Evolutionary conservation across 176 grass and related monocot genomes (phyloP), one percentile per base, ranked within the genome.

Genomic region (Eragrostis curvula): DNA sequence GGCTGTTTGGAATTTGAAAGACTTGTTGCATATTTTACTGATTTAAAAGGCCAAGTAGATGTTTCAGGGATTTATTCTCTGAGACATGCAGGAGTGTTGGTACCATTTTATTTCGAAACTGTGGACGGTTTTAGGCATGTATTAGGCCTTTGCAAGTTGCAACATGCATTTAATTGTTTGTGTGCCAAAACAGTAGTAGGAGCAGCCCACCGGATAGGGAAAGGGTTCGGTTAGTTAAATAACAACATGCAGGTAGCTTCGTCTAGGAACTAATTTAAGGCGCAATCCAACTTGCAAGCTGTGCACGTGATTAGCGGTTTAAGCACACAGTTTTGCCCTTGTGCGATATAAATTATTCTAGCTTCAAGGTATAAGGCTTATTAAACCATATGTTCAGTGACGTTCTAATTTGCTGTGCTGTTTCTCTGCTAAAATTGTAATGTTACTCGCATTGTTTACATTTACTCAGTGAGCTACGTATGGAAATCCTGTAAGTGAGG

Each of bases 141-240:
- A 3, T 25, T 25, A 60, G 1, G 10, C 10, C 2, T 13, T 13
- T 62, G 23, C 53, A 77, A 50, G n/a, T 50, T 49, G 71, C 18
- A 36, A 68, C 69, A 18, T 66, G 12, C 14, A 9, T 8, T n/a
- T 73, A 44, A 44, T 46, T 75, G 45, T 8, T 51, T 15, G 12
- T 12, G 28, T 36, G 11, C n/a, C 28, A 23, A 84, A 88, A 23
- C 87, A 74, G 69, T 42, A 74, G 57, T 49, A 9, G 17, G 20
- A 60, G 50, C 62, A 30, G 75, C 75, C 81, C 87, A 74, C 75
- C 2, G 81, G 66, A 84, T 84, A 42, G 7, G 44, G 81, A 79
- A 44, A 74, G 40, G 42, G 44, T 68, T 66, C 42, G 43, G 51
- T 51, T 69, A 36, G 51, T 88, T 74, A 69, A 80, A 74, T 62